Evolutionary conservation across 257 asterid species (phyloP).

Genomic region (Ehretia macrophylla): DNA sequence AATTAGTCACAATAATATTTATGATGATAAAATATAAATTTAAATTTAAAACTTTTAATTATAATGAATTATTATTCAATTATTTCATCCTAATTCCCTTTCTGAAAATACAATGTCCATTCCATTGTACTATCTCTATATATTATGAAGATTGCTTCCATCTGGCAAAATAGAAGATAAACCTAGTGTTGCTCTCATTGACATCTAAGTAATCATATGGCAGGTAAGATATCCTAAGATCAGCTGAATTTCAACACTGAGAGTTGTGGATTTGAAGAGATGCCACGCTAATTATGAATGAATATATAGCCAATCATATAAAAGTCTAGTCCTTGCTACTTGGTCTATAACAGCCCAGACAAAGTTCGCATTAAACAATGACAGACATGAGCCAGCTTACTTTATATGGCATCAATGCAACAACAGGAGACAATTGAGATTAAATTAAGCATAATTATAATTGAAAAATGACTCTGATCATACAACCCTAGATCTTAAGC

Average conservation of each 20-base stretch:
- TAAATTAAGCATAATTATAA: neutral
- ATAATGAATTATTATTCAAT: too few species aligned
- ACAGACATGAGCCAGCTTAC: neutral
- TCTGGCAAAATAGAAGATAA: neutral
- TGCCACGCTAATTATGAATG: neutral
- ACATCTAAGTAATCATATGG: constrained; percentile 1
- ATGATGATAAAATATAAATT: too few species aligned
- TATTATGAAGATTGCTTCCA: too few species aligned
- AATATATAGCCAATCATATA: neutral
- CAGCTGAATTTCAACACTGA: neutral
- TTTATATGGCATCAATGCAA: neutral
- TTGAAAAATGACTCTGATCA: too few species aligned
- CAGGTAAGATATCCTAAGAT: neutral
- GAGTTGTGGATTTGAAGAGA: neutral
- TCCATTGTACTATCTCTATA: too few species aligned
- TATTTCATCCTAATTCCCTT: too few species aligned
- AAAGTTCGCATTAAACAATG: neutral
- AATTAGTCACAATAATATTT: too few species aligned
- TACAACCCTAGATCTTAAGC: constrained; percentile 2
- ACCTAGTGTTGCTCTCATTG: neutral
- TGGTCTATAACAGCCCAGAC: neutral
- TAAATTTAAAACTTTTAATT: too few species aligned
- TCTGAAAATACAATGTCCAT: too few species aligned
- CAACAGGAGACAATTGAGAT: neutral
- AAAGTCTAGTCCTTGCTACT: neutral